These are phyloP conservation scores for Thelephora aurantiotincta DNA, from an alignment of 768 basidiomycete species.

Conservation along the genomic window DNA sequence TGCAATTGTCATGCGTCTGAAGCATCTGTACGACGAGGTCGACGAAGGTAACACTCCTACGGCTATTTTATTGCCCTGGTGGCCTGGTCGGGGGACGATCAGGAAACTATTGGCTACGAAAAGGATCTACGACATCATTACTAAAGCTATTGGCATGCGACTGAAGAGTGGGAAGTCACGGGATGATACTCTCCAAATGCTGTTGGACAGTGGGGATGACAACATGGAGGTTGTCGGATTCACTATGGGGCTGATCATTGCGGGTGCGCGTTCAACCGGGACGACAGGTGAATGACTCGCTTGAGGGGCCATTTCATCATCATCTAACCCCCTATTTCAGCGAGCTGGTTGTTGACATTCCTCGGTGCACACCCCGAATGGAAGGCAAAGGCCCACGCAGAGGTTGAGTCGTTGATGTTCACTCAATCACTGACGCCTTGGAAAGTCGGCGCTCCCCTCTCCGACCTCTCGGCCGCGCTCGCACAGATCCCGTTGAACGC, in stretches of 20 bases:
- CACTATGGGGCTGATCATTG: conserved; percentile 70
- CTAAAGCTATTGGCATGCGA: conserved; percentile 39
- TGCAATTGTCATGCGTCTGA: conserved; percentile 43
- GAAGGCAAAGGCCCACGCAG: conserved; percentile 43
- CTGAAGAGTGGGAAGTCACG: conserved; percentile 38
- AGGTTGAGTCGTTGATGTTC: conserved; percentile 42
- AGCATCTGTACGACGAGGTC: conserved; percentile 49
- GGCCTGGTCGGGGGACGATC: conserved; percentile 61
- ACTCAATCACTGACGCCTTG: conserved; percentile 16
- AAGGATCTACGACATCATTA: conserved; percentile 59
- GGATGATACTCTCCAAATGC: conserved; percentile 62
- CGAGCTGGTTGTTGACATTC: conserved; percentile 65
- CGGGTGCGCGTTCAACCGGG: conserved; percentile 70
- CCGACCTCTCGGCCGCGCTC: conserved; percentile 32
- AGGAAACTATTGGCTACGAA: conserved; percentile 61
- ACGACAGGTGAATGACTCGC: conserved; percentile 35
- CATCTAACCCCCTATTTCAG: conserved; percentile 17
- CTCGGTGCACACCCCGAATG: conserved; percentile 55
- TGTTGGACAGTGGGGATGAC: conserved; percentile 59
- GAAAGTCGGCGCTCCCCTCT: conserved; percentile 6
- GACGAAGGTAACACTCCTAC: conserved; percentile 61
- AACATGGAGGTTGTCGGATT: conserved; percentile 59
- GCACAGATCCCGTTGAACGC: conserved; percentile 47
- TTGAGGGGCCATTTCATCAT: background rate
- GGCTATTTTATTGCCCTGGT: conserved; percentile 63